Conservation (phyloP, 2,329 filamentous ascomycete genomes). For the Capronia epimyces region DNA sequence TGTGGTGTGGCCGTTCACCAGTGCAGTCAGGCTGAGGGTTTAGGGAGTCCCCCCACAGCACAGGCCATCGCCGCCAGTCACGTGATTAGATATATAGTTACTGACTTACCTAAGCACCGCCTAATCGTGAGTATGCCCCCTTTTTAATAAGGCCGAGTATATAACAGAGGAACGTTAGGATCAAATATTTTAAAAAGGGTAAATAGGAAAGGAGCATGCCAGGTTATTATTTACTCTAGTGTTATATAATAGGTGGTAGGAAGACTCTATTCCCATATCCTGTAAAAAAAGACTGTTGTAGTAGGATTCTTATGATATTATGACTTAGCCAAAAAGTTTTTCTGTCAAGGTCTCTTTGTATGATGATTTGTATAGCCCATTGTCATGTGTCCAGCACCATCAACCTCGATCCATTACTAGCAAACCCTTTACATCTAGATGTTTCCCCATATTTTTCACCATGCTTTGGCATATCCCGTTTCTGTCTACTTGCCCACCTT, state of each 20-base stretch:
- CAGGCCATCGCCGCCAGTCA: too few relatives aligned
- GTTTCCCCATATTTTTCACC: neutral
- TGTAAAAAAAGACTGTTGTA: neutral
- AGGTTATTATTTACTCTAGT: neutral
- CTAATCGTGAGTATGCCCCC: too few relatives aligned
- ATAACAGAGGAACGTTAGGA: too few relatives aligned
- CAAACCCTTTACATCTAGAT: neutral
- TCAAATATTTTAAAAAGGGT: too few relatives aligned
- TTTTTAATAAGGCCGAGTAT: too few relatives aligned
- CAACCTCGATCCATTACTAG: neutral
- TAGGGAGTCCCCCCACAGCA: too few relatives aligned
- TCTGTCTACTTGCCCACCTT: constrained; percentile 4
- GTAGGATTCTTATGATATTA: neutral
- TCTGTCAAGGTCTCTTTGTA: neutral
- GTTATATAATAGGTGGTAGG: neutral
- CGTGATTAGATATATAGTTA: too few relatives aligned
- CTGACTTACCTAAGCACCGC: too few relatives aligned
- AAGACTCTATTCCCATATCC: neutral
- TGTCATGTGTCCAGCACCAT: neutral
- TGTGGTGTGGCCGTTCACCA: too few relatives aligned
- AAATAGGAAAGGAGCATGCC: too few relatives aligned
- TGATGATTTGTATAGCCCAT: neutral
- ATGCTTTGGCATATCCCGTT: neutral
- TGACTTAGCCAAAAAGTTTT: neutral
- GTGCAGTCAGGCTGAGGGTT: too few relatives aligned